Base-by-base conservation (phyloP, 2,329 filamentous ascomycete species). In the Penicillium sclerotigenum region DNA sequence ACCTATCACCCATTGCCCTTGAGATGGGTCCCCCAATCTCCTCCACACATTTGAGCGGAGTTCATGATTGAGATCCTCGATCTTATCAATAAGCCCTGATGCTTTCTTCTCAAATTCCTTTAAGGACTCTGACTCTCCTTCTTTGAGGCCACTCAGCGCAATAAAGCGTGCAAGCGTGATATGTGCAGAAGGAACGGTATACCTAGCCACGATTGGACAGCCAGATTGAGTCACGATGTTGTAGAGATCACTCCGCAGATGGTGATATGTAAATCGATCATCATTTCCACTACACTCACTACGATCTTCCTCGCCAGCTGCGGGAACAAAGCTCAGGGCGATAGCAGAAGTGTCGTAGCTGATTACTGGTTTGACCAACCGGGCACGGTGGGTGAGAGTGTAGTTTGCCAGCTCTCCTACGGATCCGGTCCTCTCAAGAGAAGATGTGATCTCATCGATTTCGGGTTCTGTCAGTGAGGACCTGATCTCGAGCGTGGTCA, bases 181-280 rank as follows among this genome's bases (percentile, higher is more conserved):
- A 76, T 97, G 93, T 16, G 90, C 91, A 45, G 89, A 93, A 1
- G 92, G 92, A 2, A 96, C 90, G 24, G 92, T 86, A 71, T 97
- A 97, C 55, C 93, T 81, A 50, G 89, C 90, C 22, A 81, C 87
- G 33, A 96, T 81, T 16, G 81, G 75, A n/a, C 93, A 78, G 1
- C 89, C 89, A 0, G 85, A 81, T 4, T 76, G 77, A 43, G 79
- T 77, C 4, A 84, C 82, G 26, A 84, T 76, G 47, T 82, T 78
- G 70, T 87, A 94, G 13, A 95, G 71, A 68, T 96, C 91, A 4
- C 87, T 82, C 3, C 93, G 86, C 9, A 97, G 83, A 72, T 97
- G 93, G 70, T 97, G 93, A 71, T 97, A 97, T 0, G 89, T 92
- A 74, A 90, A 97, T 1, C 64, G 68, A 62, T 94, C 88, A 18